Evolutionary conservation across 2,329 filamentous ascomycete genomes (phyloP), one percentile per base, ranked within the genome.

Genomic region (Exophiala sp.): DNA sequence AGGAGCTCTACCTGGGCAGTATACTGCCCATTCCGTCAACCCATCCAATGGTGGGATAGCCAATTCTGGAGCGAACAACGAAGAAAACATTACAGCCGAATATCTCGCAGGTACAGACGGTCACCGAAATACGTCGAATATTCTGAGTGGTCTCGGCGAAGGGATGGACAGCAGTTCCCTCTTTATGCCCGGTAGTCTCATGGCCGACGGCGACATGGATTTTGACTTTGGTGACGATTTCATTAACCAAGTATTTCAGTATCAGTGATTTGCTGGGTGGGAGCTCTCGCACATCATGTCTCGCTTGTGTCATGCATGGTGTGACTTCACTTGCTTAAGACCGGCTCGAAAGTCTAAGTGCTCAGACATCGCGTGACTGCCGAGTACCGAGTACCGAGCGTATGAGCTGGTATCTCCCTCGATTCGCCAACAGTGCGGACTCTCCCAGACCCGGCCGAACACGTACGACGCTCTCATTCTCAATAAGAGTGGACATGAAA

Each of bases 181-280:
- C 48, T 34, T 21, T 35, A 18, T 18, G 42, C 33, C 29, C 32
- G 34, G 9, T 29, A 21, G 34, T 18, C 33, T 52, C 41, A 52
- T 46, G 33, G 42, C 33, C 24, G 49, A 52, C 36, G 49, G 40
- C 34, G 35, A 20, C 33, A 29, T 52, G 24, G 39, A 39, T 34
- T 52, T 52, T 40, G 42, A 52, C 42, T 52, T 52, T 33, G 49
- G 41, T 5, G 49, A 52, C 20, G 47, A 36, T 50, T 50, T 50
- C 36, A 20, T 50, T 41, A 20, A 50, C 36, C 47, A 50, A 50
- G 41, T 50, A 41, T 50, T 50, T 42, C 47, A 50, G 47, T 50
- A 50, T 35, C 47, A 50, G 36, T 50, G 47, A 50, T 33, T 42
- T 41, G 36, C 34, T 39, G 35, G 45, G 36, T 48, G 45, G n/a